Base-by-base conservation (phyloP, 2,329 filamentous ascomycete genomes). In the Setomelanomma holmii region DNA sequence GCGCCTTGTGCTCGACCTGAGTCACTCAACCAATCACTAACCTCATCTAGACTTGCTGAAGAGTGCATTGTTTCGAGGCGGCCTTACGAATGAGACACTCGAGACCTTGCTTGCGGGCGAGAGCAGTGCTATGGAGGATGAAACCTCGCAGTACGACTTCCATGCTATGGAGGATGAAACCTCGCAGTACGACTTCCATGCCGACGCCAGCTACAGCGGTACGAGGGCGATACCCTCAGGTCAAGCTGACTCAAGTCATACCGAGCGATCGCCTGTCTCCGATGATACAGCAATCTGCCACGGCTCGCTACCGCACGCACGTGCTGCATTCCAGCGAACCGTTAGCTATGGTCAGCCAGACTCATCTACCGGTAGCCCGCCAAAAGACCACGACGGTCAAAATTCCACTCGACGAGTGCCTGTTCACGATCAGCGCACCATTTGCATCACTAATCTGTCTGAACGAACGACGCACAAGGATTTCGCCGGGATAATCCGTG, bases 401-500 rank as follows among this genome's bases (percentile, higher is more conserved):
- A 45, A 40, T 12, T 16, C 5, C 12, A 8, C n/a, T n/a, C 54
- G 27, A 22, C 60, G 53, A 7, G 49, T 72, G 20, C 66, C 68
- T 0, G 34, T 61, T n/a, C 58, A 69, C 22, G 66, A 63, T 57
- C 74, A 78, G 58, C 81, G 89, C 42, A 89, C 88, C 0, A 58
- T 96, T 19, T 75, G 84, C 19, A 76, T 93, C 43, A 76, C 75
- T 30, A 86, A 87, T 51, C 78, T 95, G 1, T 77, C 87, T 1
- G 82, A 86, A 4, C 78, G 78, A 2, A 83, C 82, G 12, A 89
- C 85, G 0, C 84, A 89, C 64, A 80, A 80, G 40, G 89, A 95
- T 56, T 76, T 95, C 52, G 80, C 83, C 3, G 79, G 81, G 19
- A 80, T 82, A 10, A 76, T 95, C 45, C 85, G 87, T 51, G 90